These are phyloP conservation scores for Coemansia asiatica DNA, from an alignment of 192 early-diverging fungal genomes.

Conservation along the genomic window DNA sequence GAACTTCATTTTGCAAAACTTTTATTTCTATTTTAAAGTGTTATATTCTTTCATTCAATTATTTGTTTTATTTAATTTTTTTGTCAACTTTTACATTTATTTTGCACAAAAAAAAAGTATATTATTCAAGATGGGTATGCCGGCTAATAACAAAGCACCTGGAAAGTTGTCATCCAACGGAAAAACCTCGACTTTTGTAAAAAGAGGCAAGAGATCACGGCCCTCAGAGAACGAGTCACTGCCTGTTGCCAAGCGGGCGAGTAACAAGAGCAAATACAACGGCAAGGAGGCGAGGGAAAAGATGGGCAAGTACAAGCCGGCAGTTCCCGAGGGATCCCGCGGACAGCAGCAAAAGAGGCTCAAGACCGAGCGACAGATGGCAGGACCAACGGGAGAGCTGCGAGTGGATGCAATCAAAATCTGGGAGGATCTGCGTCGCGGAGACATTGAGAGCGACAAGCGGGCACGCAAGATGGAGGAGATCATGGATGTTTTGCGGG, in stretches of 20 bases:
- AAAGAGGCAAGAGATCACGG: background rate
- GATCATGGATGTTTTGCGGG: constrained; percentile 79
- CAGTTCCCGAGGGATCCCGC: constrained; percentile 49
- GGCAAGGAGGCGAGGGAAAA: background rate
- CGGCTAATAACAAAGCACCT: background rate
- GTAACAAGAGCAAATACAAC: constrained; percentile 6
- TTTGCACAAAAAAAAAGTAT: background rate
- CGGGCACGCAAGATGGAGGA: constrained; percentile 67
- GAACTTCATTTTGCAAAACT: too few species aligned
- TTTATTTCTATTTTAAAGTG: too few species aligned
- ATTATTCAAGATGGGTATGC: background rate
- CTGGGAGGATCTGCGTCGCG: constrained; percentile 84
- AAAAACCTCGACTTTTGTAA: background rate
- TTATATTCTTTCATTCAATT: too few species aligned
- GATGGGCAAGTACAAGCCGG: background rate
- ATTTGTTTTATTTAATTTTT: too few species aligned
- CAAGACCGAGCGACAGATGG: constrained; percentile 61
- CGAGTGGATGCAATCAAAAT: constrained; percentile 72
- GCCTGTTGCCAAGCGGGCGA: background rate
- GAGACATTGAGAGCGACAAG: constrained; percentile 65
- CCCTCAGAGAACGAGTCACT: background rate
- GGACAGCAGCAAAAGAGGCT: constrained; percentile 58
- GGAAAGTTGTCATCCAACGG: background rate
- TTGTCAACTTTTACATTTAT: too few species aligned
- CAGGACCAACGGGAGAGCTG: constrained; percentile 69